Percentiles rank a stretch among this genome's conserved stretches.
These are phyloP conservation scores for Syzygium aqueum DNA, from an alignment of 345 rosid species.

Conservation along the genomic window DNA sequence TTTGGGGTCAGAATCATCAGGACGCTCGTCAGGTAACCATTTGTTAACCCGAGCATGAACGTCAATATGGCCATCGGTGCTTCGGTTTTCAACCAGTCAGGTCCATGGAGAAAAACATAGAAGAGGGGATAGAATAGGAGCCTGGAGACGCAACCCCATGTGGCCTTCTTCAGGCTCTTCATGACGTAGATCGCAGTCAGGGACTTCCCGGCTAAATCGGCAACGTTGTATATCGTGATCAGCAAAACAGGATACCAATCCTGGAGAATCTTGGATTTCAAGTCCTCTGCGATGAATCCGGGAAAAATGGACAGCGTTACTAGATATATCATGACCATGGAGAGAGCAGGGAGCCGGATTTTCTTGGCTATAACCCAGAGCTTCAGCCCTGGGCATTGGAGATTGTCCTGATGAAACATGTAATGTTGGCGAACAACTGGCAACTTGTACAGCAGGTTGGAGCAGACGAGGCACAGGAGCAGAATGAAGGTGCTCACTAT, in stretches of 20 bases:
- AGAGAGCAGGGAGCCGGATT: constrained; percentile 48
- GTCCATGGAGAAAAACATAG: constrained; percentile 69
- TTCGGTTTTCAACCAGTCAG: constrained; percentile 72
- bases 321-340: constrained; percentile 46
- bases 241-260: constrained; percentile 86
- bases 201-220: constrained; percentile 78
- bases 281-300: constrained; percentile 65
- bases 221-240: constrained; percentile 61
- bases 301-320: constrained; percentile 86
- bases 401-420: constrained; percentile 12
- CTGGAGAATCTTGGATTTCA: constrained; percentile 39
- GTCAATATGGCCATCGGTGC: constrained; percentile 53
- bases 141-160: constrained; percentile 61
- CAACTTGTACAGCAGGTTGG: constrained; percentile 61
- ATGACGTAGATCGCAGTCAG: constrained; percentile 50
- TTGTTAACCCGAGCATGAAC: constrained; percentile 64
- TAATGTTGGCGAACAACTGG: constrained; percentile 58
- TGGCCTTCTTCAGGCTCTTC: constrained; percentile 42
- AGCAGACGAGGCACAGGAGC: constrained; percentile 47
- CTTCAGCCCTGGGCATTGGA: constrained; percentile 17
- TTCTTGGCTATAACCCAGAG: constrained; percentile 45
- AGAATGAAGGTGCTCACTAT: constrained; percentile 55
- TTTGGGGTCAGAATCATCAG: constrained; percentile 80
- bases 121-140: constrained; percentile 69
- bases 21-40: constrained; percentile 83